These are phyloP conservation scores for Camellia sinensis DNA, from an alignment of 148 eudicot species.

Conservation along the genomic window DNA sequence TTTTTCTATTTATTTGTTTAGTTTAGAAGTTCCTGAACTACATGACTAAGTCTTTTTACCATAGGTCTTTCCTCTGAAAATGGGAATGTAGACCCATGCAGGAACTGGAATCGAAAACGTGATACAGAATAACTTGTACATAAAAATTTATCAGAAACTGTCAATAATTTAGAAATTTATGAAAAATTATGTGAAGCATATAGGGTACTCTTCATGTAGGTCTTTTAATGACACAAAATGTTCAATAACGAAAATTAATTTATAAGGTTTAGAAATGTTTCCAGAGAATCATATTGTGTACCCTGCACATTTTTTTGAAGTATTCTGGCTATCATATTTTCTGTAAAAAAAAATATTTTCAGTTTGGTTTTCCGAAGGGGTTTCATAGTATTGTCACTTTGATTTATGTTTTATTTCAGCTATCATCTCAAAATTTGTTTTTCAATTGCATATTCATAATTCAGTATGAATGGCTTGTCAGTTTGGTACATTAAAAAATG, in stretches of 20 bases:
- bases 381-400: neutral
- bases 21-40: neutral
- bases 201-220: neutral
- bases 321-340: neutral
- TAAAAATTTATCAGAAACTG: neutral
- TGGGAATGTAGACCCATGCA: neutral
- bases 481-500: neutral
- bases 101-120: conserved; percentile 3
- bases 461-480: neutral
- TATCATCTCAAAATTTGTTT: neutral
- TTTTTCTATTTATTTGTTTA: neutral
- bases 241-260: neutral
- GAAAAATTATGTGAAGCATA: neutral
- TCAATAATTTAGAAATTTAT: neutral
- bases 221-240: neutral
- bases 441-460: neutral
- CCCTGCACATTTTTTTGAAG: neutral
- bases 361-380: neutral
- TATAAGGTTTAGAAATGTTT: too few species aligned
- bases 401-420: neutral
- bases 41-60: neutral
- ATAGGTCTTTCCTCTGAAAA: neutral
- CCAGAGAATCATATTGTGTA: neutral
- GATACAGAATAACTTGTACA: neutral
- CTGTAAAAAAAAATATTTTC: neutral